phyloP scores from a whole-genome alignment of 495 filamentous ascomycete genomes.

The Penicillium herquei region DNA sequence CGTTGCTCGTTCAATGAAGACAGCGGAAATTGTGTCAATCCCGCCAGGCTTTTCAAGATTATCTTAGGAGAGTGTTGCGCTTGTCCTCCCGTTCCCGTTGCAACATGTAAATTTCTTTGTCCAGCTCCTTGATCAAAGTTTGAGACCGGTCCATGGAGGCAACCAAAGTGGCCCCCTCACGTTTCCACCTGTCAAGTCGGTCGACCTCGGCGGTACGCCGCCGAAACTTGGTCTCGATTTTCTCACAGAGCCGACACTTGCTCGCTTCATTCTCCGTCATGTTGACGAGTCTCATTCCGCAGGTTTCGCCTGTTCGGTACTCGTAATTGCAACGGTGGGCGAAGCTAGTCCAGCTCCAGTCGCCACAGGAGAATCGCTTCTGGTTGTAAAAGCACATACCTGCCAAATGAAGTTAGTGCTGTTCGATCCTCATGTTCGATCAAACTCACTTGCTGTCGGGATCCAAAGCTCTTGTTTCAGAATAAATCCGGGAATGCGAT shows the following conservation, averaged over 20 bases:
- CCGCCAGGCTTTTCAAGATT: slow-evolving; percentile 1
- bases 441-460: slow-evolving; percentile 36
- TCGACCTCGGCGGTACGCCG: slow-evolving; percentile 72
- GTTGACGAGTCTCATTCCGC: slow-evolving; percentile 88
- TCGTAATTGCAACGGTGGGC: slow-evolving; percentile 92
- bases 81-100: slow-evolving; percentile 40
- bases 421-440: slow-evolving; percentile 18
- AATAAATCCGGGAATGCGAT: slow-evolving; percentile 27
- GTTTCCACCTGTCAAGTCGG: slow-evolving; percentile 77
- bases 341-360: slow-evolving; percentile 97
- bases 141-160: slow-evolving; percentile 80
- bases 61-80: slow-evolving; percentile 34
- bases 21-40: slow-evolving; percentile 9
- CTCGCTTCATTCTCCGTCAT: slow-evolving; percentile 56
- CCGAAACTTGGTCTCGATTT: slow-evolving; percentile 82
- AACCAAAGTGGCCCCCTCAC: slow-evolving; percentile 64
- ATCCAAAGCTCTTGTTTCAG: slow-evolving; percentile 39
- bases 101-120: slow-evolving; percentile 60
- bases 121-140: slow-evolving; percentile 58
- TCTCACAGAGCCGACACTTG: slow-evolving; percentile 84
- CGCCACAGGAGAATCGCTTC: slow-evolving; percentile 65
- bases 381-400: slow-evolving; percentile 62
- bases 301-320: slow-evolving; percentile 97
- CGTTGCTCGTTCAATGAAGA: slow-evolving; percentile 16
- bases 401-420: slow-evolving; percentile 39